Evolutionary conservation across 2,329 filamentous ascomycete species (phyloP).

Genomic region (Diaporthe caulivora): DNA sequence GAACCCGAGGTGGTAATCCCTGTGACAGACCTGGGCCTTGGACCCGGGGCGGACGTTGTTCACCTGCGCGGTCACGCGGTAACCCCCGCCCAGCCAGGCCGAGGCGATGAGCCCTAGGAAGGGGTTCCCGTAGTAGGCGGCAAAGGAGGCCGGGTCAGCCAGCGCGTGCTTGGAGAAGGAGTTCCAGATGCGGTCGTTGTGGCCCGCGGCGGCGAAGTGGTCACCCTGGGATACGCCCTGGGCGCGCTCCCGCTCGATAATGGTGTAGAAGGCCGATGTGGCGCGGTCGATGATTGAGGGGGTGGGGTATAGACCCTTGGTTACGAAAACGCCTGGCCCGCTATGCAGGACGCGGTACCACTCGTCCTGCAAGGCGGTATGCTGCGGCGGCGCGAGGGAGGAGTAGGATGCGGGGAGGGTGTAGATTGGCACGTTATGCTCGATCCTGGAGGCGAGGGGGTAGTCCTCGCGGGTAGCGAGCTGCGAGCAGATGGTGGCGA

Average conservation of each 20-base stretch:
- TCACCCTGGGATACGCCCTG: slow-evolving; percentile 61
- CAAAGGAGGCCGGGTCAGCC: slow-evolving; percentile 63
- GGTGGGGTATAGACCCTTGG: slow-evolving; percentile 64
- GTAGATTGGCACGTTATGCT: slow-evolving; percentile 69
- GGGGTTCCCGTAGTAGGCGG: slow-evolving; percentile 71
- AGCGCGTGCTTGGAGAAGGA: slow-evolving; percentile 72
- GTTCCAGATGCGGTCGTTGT: slow-evolving; percentile 75
- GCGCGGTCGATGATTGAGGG: slow-evolving; percentile 56
- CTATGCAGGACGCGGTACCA: slow-evolving; percentile 68
- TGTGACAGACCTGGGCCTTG: slow-evolving; percentile 67
- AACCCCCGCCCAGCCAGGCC: slow-evolving; percentile 70
- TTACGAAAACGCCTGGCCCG: slow-evolving; percentile 71
- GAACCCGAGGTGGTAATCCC: slow-evolving; percentile 76
- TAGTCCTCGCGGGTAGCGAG: slow-evolving; percentile 54
- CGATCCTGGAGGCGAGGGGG: slow-evolving; percentile 58
- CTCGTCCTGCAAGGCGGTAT: slow-evolving; percentile 67
- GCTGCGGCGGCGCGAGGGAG: slow-evolving; percentile 41
- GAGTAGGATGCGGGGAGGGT: slow-evolving; percentile 53
- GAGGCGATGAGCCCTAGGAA: slow-evolving; percentile 65
- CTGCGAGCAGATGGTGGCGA: slow-evolving; percentile 59
- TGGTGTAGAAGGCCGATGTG: slow-evolving; percentile 60
- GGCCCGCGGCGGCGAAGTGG: slow-evolving; percentile 68
- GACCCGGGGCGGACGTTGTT: slow-evolving; percentile 73
- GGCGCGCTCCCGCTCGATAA: slow-evolving; percentile 60
- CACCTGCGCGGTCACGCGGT: slow-evolving; percentile 71